A percentile compares a stretch with the other conserved stretches of the same genome.
phyloP scores from a whole-genome alignment of 2,329 filamentous ascomycete species.

The Fonsecaea nubica region DNA sequence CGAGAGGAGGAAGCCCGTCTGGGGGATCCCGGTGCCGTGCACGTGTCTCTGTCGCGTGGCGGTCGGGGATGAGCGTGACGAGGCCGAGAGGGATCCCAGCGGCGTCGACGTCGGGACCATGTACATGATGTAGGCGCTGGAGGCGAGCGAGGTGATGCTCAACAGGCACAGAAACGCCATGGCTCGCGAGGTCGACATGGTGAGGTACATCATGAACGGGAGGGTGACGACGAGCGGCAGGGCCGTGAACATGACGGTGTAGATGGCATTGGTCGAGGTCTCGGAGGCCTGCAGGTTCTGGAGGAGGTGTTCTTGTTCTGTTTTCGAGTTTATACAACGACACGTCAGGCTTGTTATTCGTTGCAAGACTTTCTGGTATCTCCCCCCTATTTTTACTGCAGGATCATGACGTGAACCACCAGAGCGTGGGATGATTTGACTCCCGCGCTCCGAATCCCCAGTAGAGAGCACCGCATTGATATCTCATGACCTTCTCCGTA shows the following conservation, averaged over 20 bases:
- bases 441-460: background rate
- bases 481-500: no score
- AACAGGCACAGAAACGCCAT: slow-evolving; percentile 35
- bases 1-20: slow-evolving; percentile 12
- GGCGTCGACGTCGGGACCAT: slow-evolving; percentile 27
- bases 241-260: slow-evolving; percentile 36
- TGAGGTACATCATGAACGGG: slow-evolving; percentile 35
- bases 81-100: slow-evolving; percentile 6
- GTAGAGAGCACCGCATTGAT: background rate
- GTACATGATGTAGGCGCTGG: slow-evolving; percentile 38
- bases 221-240: slow-evolving; percentile 36
- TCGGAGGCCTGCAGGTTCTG: slow-evolving; percentile 32
- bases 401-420: background rate
- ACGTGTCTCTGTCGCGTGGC: slow-evolving; percentile 12
- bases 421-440: background rate
- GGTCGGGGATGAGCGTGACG: background rate
- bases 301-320: slow-evolving; percentile 40
- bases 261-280: slow-evolving; percentile 32
- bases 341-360: background rate
- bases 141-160: slow-evolving; percentile 36
- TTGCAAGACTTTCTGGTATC: background rate
- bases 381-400: background rate
- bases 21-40: slow-evolving; percentile 5
- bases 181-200: slow-evolving; percentile 20
- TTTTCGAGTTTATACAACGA: background rate